Evolutionary conservation across 106 monocot genomes (phyloP).

Genomic region (Posidonia australis): DNA sequence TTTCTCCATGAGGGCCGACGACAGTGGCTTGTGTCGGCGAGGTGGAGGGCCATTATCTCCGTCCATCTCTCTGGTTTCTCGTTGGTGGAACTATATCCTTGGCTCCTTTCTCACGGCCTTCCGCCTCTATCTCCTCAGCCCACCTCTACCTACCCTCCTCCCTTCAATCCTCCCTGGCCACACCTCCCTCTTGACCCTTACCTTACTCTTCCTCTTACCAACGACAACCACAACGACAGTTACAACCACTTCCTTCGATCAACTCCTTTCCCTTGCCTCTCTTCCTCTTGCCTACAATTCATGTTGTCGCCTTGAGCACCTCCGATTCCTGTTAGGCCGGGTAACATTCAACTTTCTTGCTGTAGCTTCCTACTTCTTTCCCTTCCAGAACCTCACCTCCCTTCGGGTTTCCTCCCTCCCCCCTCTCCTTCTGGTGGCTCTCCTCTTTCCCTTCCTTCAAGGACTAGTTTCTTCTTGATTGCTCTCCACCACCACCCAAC

Average conservation of each 20-base stretch:
- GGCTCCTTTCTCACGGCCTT: constrained; percentile 37
- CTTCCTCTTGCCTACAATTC: constrained; percentile 7
- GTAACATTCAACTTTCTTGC: constrained; percentile 25
- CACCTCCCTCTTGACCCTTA: constrained; percentile 12
- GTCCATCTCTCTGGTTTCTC: no score
- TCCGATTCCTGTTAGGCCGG: constrained; percentile 19
- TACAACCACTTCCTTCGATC: not conserved
- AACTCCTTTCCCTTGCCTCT: not conserved
- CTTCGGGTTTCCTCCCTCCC: no score
- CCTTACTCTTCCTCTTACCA: constrained; percentile 21
- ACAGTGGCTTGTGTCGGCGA: no score
- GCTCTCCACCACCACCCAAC: no score
- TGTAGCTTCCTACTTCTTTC: no score
- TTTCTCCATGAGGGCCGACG: no score
- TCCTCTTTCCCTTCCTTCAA: constrained; percentile 31
- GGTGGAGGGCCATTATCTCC: no score
- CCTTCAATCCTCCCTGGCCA: constrained; percentile 10
- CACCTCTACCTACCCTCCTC: not conserved
- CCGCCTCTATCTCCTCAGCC: constrained; percentile 28
- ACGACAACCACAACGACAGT: no score
- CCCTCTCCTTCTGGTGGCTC: constrained; percentile 31
- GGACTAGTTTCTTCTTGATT: constrained; percentile 32
- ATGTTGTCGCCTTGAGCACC: constrained; percentile 14
- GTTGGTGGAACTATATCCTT: constrained; percentile 41
- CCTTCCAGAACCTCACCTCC: no score